Conservation (phyloP, 2,329 filamentous ascomycete species). For the Zasmidium citrigriseum region DNA sequence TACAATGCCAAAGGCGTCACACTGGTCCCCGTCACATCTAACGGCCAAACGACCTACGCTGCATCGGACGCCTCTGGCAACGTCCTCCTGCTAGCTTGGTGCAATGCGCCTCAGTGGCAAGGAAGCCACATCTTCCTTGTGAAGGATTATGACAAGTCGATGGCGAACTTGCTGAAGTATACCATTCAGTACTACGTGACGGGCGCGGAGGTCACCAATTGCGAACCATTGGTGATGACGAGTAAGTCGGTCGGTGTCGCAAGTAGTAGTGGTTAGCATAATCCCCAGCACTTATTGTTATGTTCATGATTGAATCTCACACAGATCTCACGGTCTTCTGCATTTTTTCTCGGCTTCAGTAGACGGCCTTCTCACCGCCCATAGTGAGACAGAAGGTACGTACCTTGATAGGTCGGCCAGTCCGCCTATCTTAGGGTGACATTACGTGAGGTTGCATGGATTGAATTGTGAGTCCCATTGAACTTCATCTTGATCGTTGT, state of each 20-base stretch:
- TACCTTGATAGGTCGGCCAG: background rate
- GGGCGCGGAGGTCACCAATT: background rate
- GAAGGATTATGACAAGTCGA: background rate
- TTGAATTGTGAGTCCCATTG: too few relatives aligned
- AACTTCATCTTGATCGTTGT: too few relatives aligned
- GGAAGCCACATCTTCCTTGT: background rate
- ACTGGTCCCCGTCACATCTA: background rate
- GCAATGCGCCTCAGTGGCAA: background rate
- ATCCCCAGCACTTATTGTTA: too few relatives aligned
- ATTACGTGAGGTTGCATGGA: background rate
- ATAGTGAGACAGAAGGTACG: too few relatives aligned
- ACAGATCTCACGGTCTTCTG: too few relatives aligned
- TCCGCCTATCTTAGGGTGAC: background rate
- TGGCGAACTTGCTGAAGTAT: background rate
- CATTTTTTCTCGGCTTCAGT: too few relatives aligned
- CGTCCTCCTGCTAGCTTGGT: background rate
- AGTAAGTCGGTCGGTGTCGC: too few relatives aligned
- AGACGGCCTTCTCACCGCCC: too few relatives aligned
- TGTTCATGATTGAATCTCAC: too few relatives aligned
- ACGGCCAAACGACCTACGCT: background rate
- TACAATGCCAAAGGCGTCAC: background rate
- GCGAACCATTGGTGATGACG: background rate
- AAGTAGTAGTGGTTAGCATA: too few relatives aligned
- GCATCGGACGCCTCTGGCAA: background rate
- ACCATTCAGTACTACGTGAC: background rate